Conservation (phyloP, 495 filamentous ascomycete genomes). For the Xylaria telfairii region DNA sequence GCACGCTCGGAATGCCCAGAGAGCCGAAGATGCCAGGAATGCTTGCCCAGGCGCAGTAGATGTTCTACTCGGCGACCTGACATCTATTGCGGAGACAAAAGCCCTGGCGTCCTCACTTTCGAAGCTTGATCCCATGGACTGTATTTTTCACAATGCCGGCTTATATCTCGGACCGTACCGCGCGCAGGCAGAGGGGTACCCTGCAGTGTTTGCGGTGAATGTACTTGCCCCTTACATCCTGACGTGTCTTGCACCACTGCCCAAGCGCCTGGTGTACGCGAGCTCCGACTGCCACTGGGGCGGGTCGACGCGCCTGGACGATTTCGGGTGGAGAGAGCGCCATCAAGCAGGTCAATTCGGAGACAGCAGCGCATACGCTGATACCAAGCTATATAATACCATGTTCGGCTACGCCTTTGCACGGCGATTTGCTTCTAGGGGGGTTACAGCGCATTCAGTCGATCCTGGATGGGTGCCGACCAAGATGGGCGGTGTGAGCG, state of each 20-base stretch:
- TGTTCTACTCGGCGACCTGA: slow-evolving; percentile 58
- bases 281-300: slow-evolving; percentile 57
- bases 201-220: slow-evolving; percentile 62
- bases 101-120: slow-evolving; percentile 58
- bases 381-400: slow-evolving; percentile 61
- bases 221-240: slow-evolving; percentile 64
- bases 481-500: slow-evolving; percentile 62
- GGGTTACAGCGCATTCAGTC: slow-evolving; percentile 57
- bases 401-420: slow-evolving; percentile 63
- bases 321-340: slow-evolving; percentile 40
- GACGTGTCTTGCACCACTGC: slow-evolving; percentile 57
- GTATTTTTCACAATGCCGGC: slow-evolving; percentile 65
- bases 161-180: slow-evolving; percentile 46
- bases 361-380: slow-evolving; percentile 46
- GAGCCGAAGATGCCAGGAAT: slow-evolving; percentile 50
- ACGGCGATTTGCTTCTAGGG: slow-evolving; percentile 49
- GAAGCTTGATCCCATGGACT: slow-evolving; percentile 56
- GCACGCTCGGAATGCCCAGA: slow-evolving; percentile 60
- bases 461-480: slow-evolving; percentile 71
- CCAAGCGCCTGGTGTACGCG: slow-evolving; percentile 59
- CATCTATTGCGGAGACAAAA: slow-evolving; percentile 60
- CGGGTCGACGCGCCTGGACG: slow-evolving; percentile 51
- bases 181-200: slow-evolving; percentile 53
- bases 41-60: slow-evolving; percentile 56
- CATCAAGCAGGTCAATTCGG: slow-evolving; percentile 29